Conservation (phyloP, 140 eudicot species). For the Flaveria floridana region DNA sequence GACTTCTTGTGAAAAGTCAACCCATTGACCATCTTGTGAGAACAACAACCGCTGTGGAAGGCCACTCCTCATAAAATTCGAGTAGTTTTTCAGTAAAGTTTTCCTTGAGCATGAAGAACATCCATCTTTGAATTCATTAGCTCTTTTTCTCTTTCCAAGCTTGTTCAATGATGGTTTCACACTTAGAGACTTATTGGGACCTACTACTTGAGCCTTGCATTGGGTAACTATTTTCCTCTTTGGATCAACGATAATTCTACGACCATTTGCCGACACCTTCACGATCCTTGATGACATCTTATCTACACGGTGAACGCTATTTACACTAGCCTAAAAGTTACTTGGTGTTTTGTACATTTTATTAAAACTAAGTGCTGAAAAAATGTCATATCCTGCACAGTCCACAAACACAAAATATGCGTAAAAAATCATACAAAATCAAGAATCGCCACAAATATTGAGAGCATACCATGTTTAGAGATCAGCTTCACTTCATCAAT, state of each 20-base stretch:
- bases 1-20: constrained; percentile 55
- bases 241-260: constrained; percentile 43
- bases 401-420: neutral
- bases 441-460: neutral
- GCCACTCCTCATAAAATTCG: constrained; percentile 62
- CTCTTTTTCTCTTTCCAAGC: constrained; percentile 63
- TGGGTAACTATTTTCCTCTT: constrained; percentile 59
- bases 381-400: constrained; percentile 39
- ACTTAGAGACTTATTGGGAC: constrained; percentile 36
- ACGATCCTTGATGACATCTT: constrained; percentile 60
- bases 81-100: constrained; percentile 50
- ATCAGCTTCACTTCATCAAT: constrained; percentile 29
- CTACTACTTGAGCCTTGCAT: constrained; percentile 30
- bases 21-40: constrained; percentile 76
- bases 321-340: constrained; percentile 37
- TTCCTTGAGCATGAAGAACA: constrained; percentile 38
- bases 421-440: neutral
- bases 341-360: constrained; percentile 25
- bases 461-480: constrained; percentile 37
- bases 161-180: constrained; percentile 37
- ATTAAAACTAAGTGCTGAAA: constrained; percentile 24
- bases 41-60: constrained; percentile 67
- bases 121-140: constrained; percentile 41
- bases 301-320: constrained; percentile 43
- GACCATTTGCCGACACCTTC: constrained; percentile 62